These are phyloP conservation scores for Mercurialis annua DNA, from an alignment of 345 rosid genomes.

Conservation along the genomic window DNA sequence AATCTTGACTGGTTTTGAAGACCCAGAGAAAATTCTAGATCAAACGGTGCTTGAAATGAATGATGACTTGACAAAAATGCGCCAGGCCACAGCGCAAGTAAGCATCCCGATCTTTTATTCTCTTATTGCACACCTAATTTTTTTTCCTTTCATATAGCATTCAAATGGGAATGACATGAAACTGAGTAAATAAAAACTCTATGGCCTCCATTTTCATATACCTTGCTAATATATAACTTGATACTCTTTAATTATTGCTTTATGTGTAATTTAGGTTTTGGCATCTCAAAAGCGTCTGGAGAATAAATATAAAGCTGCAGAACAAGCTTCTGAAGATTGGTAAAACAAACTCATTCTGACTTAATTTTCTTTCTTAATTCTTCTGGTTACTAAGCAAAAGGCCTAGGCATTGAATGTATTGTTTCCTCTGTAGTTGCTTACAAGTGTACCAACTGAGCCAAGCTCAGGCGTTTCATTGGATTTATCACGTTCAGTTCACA, in stretches of 20 bases:
- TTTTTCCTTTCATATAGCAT: neutral
- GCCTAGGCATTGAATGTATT: neutral
- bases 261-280: constrained; percentile 46
- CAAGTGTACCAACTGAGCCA: neutral
- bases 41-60: constrained; percentile 82
- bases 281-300: constrained; percentile 78
- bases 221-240: neutral
- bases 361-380: constrained; percentile 1
- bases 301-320: constrained; percentile 66
- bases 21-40: constrained; percentile 78
- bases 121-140: neutral
- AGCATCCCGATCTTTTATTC: constrained; percentile 19
- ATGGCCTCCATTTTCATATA: neutral
- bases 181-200: neutral
- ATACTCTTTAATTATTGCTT: neutral
- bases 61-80: constrained; percentile 75
- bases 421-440: neutral
- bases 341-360: constrained; percentile 19
- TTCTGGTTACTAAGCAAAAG: neutral
- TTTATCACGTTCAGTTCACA: neutral
- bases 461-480: neutral
- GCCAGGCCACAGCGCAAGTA: constrained; percentile 89
- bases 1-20: constrained; percentile 62
- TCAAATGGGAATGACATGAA: neutral
- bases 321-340: constrained; percentile 76